Percentiles rank a stretch among this genome's conserved stretches.
phyloP scores from a whole-genome alignment of 306 rosid genomes.

The Benincasa hispida region DNA sequence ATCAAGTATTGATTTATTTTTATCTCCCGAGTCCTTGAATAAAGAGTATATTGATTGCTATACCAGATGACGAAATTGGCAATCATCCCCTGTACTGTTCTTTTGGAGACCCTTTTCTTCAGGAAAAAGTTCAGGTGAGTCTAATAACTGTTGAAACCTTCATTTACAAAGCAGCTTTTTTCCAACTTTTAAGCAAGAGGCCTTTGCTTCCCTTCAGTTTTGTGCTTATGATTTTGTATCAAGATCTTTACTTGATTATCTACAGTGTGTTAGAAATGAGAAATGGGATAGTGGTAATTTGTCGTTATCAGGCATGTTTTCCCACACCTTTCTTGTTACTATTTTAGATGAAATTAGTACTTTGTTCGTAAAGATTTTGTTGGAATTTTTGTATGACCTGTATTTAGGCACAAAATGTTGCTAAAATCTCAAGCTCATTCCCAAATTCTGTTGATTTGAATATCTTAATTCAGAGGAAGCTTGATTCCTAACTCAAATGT shows the following conservation, averaged over 20 bases:
- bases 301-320: background rate
- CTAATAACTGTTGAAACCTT: background rate
- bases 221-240: background rate
- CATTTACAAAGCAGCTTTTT: background rate
- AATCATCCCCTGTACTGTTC: conserved; percentile 93
- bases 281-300: background rate
- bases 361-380: background rate
- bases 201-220: background rate
- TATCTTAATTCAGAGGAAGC: background rate
- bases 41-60: background rate
- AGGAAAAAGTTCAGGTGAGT: conserved; percentile 82
- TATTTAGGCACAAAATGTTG: background rate
- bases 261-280: background rate
- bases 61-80: conserved; percentile 96
- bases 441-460: background rate
- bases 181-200: background rate
- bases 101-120: conserved; percentile 89
- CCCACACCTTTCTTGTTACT: background rate
- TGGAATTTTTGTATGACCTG: background rate
- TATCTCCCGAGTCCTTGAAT: conserved; percentile 1
- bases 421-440: background rate
- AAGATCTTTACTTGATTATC: background rate
- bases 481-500: background rate
- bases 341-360: background rate
- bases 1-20: background rate